A percentile compares a stretch with the other conserved stretches of the same genome.
phyloP scores from a whole-genome alignment of 75 land plant genomes.

The Ceratopteris richardii region DNA sequence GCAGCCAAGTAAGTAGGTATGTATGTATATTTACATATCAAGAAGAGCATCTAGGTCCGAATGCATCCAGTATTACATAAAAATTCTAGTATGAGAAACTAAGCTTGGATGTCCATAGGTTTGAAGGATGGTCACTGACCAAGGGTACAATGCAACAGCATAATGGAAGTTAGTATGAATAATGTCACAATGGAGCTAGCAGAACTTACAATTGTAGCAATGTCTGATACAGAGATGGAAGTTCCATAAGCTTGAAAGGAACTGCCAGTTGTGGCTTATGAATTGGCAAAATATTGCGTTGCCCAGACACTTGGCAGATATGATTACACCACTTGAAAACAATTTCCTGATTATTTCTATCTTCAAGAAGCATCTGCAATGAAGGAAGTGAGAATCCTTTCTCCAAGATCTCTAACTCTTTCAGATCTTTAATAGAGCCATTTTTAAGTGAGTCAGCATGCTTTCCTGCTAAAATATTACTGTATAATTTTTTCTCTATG shows the following conservation, averaged over 20 bases:
- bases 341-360: conserved; percentile 31
- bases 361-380: conserved; percentile 45
- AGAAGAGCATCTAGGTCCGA: too few relatives aligned
- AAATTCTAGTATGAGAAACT: too few relatives aligned
- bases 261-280: conserved; percentile 48
- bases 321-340: conserved; percentile 65
- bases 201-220: conserved; percentile 65
- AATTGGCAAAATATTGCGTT: conserved; percentile 13
- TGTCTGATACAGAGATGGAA: conserved; percentile 82
- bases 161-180: too few relatives aligned
- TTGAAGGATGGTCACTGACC: too few relatives aligned
- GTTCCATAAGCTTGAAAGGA: conserved; percentile 66
- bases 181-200: too few relatives aligned
- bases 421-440: conserved; percentile 26
- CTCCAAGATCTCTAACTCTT: conserved; percentile 53
- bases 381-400: conserved; percentile 47
- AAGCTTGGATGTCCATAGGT: too few relatives aligned
- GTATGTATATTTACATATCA: too few relatives aligned
- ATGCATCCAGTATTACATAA: too few relatives aligned
- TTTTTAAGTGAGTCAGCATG: conserved; percentile 9
- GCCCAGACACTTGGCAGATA: conserved; percentile 27
- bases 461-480: too few relatives aligned
- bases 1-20: too few relatives aligned
- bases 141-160: too few relatives aligned
- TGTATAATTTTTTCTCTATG: too few relatives aligned